Percentiles rank a stretch among this genome's conserved stretches.
These are phyloP conservation scores for Firmiana major DNA, from an alignment of 345 rosid genomes.

Conservation along the genomic window DNA sequence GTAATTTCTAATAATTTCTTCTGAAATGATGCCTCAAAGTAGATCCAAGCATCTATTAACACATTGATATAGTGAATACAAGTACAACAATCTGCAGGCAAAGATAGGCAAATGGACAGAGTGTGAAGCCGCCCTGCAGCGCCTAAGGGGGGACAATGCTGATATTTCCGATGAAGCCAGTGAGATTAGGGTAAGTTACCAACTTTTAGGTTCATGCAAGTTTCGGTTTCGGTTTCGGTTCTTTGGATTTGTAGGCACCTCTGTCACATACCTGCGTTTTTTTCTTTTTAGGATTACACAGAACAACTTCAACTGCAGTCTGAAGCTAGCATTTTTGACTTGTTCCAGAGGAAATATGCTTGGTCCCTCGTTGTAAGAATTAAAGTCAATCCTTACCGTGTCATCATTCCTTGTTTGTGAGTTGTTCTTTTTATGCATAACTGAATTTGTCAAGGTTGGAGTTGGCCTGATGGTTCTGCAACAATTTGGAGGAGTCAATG, in stretches of 20 bases:
- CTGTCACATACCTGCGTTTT: too few relatives aligned
- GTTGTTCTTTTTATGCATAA: background rate
- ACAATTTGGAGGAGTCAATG: conserved; percentile 73
- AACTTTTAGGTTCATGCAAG: background rate
- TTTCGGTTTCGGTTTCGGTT: background rate
- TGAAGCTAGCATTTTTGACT: conserved; percentile 34
- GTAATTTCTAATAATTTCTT: conserved; percentile 25
- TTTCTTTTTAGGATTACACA: conserved; percentile 34
- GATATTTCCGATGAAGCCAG: conserved; percentile 50
- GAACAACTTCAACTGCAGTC: conserved; percentile 32
- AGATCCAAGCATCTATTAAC: background rate
- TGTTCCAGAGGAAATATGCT: conserved; percentile 38
- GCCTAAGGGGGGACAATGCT: conserved; percentile 43
- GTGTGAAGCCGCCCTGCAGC: conserved; percentile 44
- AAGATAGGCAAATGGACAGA: conserved; percentile 39
- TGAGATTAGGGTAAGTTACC: conserved; percentile 49
- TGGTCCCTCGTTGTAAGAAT: conserved; percentile 36
- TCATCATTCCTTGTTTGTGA: background rate
- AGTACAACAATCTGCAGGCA: conserved; percentile 33
- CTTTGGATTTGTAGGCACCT: background rate
- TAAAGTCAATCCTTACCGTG: background rate
- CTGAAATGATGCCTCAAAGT: background rate
- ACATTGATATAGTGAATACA: background rate
- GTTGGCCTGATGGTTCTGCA: conserved; percentile 79
- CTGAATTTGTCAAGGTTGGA: conserved; percentile 42